Base-by-base conservation (phyloP, 2,329 filamentous ascomycete genomes). In the Dactylellina sp. region DNA sequence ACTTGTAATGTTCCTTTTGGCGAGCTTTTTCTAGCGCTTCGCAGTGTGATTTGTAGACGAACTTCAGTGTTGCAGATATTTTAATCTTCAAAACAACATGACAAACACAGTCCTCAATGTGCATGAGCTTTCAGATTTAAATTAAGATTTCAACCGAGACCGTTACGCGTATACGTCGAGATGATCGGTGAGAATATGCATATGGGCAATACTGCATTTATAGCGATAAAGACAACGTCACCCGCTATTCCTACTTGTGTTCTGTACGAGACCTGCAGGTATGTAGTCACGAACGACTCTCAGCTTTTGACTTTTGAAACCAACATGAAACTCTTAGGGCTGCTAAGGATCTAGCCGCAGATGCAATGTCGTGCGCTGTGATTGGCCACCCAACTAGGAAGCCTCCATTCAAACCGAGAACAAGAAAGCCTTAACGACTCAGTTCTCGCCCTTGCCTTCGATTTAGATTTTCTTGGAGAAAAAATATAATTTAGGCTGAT, bases 381-480 rank as follows among this genome's bases (percentile, higher is more conserved):
- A 50, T 50, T 50, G 46, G 46, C 12, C 22, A 9, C 6, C 11
- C 6, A 50, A 28, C 42, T 12, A 20, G 37, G 37, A 16, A 40
- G 20, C 3, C 16, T 6, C 6, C 6, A 18, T 6, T 6, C 6
- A 35, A 35, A 35, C 9, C 9, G 14, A 40, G n/a, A 40, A 40
- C 37, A 12, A 40, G 46, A 50, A 18, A 32, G 25, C 46, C 20
- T 24, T 50, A 32, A 4, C 28, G 28, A 32, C 4, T 24, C 18
- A 4, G 83, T 79, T 5, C 28, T 40, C 14, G 37, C 37, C 37
- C 37, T 40, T 40, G 37, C 37, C 14, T 40, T 40, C 0, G 85
- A 52, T 1, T 14, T 14, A 80, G 55, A 22, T 32, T 4, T 5
- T 32, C 4, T 32, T 32, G 28, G 28, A 4, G 9, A 32, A 32